These are phyloP conservation scores for Ambrosia artemisiifolia DNA, from an alignment of 129 eudicot species.

Conservation along the genomic window DNA sequence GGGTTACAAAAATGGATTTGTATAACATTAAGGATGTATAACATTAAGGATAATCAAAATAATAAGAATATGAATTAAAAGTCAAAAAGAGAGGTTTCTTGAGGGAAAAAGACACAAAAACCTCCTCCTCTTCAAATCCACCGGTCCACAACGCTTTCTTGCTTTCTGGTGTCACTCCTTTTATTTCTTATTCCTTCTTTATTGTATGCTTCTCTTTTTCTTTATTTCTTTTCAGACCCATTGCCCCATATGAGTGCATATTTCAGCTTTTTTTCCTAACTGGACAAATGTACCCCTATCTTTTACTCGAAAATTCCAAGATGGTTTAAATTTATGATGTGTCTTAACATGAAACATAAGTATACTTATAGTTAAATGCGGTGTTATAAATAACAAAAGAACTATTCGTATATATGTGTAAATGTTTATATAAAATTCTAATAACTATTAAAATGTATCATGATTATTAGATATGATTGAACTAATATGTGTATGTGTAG, in stretches of 20 bases:
- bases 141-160: constrained; percentile 32
- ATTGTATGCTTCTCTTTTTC: constrained; percentile 28
- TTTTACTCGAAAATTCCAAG: not conserved
- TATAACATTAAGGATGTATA: too few relatives aligned
- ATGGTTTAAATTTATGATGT: not conserved
- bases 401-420: too few relatives aligned
- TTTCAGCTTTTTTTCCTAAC: constrained; percentile 28
- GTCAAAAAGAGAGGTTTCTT: constrained; percentile 27
- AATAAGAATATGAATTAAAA: not conserved
- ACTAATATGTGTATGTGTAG: too few relatives aligned
- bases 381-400: too few relatives aligned
- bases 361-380: too few relatives aligned
- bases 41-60: not conserved
- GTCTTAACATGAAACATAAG: too few relatives aligned
- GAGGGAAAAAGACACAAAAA: constrained; percentile 36
- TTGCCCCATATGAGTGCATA: constrained; percentile 33
- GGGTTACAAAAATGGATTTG: too few relatives aligned
- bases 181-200: constrained; percentile 28
- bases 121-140: constrained; percentile 18
- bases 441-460: too few relatives aligned
- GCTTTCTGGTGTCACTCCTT: constrained; percentile 36
- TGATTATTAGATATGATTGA: too few relatives aligned
- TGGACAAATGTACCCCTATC: constrained; percentile 29
- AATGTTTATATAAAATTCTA: too few relatives aligned
- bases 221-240: constrained; percentile 41